phyloP scores from a whole-genome alignment of 768 basidiomycete species.

The Trametes cinnabarina region DNA sequence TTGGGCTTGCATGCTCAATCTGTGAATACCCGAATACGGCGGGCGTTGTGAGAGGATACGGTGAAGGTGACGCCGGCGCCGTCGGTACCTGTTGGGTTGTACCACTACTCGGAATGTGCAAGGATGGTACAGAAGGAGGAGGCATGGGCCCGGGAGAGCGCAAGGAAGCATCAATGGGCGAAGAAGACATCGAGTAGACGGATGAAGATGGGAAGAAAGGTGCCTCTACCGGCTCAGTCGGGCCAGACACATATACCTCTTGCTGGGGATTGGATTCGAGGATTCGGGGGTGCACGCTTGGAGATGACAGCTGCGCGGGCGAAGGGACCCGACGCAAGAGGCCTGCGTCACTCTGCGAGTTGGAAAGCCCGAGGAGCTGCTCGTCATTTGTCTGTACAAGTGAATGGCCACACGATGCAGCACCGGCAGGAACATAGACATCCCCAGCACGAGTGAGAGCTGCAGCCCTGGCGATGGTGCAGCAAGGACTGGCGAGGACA shows the following conservation, averaged over 20 bases:
- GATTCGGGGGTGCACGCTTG: neutral
- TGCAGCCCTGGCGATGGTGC: neutral
- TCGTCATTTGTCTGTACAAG: neutral
- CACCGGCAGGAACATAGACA: neutral
- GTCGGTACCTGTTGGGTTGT: neutral
- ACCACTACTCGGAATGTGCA: conserved; percentile 2
- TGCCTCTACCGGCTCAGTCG: neutral
- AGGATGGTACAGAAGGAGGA: neutral
- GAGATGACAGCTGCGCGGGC: neutral
- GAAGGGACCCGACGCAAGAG: neutral
- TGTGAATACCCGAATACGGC: neutral
- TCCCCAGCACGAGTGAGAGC: no score
- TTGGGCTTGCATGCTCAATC: neutral
- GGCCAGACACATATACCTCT: neutral
- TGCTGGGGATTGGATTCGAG: neutral
- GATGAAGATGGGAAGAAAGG: neutral
- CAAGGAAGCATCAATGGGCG: neutral
- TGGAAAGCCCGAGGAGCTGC: neutral
- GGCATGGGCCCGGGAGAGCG: neutral
- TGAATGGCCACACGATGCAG: neutral
- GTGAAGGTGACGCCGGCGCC: neutral
- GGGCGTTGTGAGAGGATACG: neutral
- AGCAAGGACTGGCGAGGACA: neutral
- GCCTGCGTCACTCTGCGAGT: neutral
- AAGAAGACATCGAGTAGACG: conserved; percentile 1